Base-by-base conservation (phyloP, 768 basidiomycete species). In the Tylopilus rubrobrunneus region DNA sequence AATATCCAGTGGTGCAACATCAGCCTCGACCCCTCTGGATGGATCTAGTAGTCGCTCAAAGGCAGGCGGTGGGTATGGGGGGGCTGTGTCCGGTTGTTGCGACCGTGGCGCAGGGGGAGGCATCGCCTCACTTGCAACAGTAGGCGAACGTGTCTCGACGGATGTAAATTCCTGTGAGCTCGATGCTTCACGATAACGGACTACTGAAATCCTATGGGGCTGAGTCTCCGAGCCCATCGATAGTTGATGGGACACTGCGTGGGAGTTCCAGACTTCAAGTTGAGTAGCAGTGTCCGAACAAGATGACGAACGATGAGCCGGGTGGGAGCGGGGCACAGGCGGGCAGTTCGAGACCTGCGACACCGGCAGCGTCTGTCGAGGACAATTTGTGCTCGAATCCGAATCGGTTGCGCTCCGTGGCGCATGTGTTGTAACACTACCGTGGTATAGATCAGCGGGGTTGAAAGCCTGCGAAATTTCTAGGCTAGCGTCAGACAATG, bases 371-470 rank as follows among this genome's bases (percentile, higher is more conserved):
- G 19, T 19, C 29, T 50, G 41, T 15, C 29, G 34, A 56, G 61
- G 42, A 44, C 19, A 46, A 8, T 5, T 49, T 10, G 27, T 45
- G 29, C 42, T 9, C 12, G 21, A 8, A 31, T 57, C 50, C 17
- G 51, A 45, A 36, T 9, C 45, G 29, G 49, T 47, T 15, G 41
- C 46, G 27, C 9, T 27, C 12, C 40, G 29, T 10, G 55, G 42
- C n/a, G 45, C 52, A 28, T 36, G 45, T 9, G 25, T 43, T 15
- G 41, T 41, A n/a, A 63, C 49, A 45, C 57, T 56, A 19, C 15
- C 53, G 36, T 63, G 54, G 42, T 67, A 63, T 23, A 63, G 43
- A 49, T 60, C 62, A n/a, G 54, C 36, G 4, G 56, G 44, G 29
- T 28, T 37, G 47, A 57, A 58, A 40, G 45, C 4, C 15, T 49